Base-by-base conservation (phyloP, 805 yeast genomes). In the Candida xyloterini region DNA sequence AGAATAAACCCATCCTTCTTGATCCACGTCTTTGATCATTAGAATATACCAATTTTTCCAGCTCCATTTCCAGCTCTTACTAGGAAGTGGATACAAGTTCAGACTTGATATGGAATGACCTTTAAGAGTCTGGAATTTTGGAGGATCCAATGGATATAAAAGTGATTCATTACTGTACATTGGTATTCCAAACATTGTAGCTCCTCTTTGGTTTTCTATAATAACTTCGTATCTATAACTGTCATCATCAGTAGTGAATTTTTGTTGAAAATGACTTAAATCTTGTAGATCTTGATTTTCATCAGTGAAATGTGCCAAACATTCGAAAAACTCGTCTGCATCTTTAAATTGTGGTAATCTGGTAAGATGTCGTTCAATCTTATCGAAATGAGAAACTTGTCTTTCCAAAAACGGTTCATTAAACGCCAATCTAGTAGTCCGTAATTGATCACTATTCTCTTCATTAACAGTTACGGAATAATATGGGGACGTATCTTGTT, bases 1-100 rank as follows among this genome's bases (percentile, higher is more conserved):
- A 28, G 75, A 66, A 47, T 76, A 76, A 3, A 70, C 57, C 80
- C 81, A 76, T 3, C 82, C 82, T 44, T 71, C 72, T 44, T 76
- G 80, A 49, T 76, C 82, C 22, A 74, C 78, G 47, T 76, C 80
- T 34, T 66, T 63, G 30, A 68, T 58, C 81, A 75, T 76, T 42
- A 74, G 51, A 3, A 73, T 67, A 42, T 74, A 71, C 81, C 81
- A 76, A 29, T 52, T 53, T n/a, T 62, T 63, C 82, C 82, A 76
- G 15, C 62, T 50, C 82, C 82, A 76, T 35, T 49, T 42, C 82
- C 81, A 76, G 35, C 62, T 51, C 23, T 65, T 54, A 27, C 70
- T 78, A 1, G 82, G 80, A 15, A 75, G 59, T 0, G 79, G 78
- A 40, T 58, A 53, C 46, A 62, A 38, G 41, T 53, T 40, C 29